Evolutionary conservation across 2,329 filamentous ascomycete genomes (phyloP).

Genomic region (Botrytis paeoniae): DNA sequence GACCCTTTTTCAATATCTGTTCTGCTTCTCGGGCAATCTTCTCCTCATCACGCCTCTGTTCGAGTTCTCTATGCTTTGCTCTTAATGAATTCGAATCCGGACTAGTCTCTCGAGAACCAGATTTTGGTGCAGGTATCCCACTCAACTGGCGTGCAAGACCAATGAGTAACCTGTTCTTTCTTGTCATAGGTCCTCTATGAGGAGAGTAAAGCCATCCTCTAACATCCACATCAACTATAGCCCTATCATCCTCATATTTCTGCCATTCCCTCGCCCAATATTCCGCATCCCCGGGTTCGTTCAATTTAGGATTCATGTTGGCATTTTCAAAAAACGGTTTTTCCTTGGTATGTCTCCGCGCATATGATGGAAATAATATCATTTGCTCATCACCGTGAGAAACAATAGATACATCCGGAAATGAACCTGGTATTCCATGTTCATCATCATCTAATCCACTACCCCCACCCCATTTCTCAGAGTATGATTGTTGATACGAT

Average conservation of each 20-base stretch:
- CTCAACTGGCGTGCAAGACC: constrained; percentile 84
- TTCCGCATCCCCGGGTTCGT: constrained; percentile 58
- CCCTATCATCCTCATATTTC: constrained; percentile 74
- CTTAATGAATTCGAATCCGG: constrained; percentile 33
- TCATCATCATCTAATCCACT: constrained; percentile 44
- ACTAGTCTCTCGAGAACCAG: constrained; percentile 33
- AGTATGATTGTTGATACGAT: constrained; percentile 57
- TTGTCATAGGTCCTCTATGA: constrained; percentile 76
- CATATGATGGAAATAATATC: constrained; percentile 95
- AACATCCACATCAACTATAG: constrained; percentile 90
- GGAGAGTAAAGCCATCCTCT: constrained; percentile 93
- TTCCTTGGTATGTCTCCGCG: constrained; percentile 45
- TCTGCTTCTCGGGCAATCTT: constrained; percentile 72
- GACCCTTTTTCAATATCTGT: constrained; percentile 69
- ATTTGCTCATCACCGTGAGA: constrained; percentile 83
- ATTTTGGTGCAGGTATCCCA: constrained; percentile 62
- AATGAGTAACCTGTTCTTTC: constrained; percentile 82
- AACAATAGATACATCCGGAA: constrained; percentile 80
- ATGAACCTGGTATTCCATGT: constrained; percentile 66
- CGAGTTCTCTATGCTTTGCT: constrained; percentile 43
- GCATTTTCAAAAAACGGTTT: constrained; percentile 39
- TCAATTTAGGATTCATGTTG: constrained; percentile 39
- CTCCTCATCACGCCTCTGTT: constrained; percentile 56
- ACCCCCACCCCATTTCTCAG: constrained; percentile 46
- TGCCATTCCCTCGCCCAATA: constrained; percentile 81